phyloP scores from a whole-genome alignment of 176 grass and related monocot species.

The Oryza meyeriana region DNA sequence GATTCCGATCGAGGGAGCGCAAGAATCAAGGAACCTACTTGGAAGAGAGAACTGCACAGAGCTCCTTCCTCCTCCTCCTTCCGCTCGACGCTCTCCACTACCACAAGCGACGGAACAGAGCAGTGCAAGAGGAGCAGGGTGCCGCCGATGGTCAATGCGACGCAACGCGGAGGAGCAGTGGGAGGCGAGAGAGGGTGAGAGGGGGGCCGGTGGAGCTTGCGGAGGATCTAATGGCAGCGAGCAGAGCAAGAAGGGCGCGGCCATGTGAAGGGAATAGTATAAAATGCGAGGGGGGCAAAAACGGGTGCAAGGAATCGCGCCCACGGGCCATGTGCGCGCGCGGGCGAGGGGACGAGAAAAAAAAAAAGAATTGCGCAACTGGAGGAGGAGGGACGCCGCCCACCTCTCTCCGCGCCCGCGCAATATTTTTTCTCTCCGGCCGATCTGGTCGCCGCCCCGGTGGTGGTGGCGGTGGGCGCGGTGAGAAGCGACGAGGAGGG shows the following conservation, averaged over 20 bases:
- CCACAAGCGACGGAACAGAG: not conserved
- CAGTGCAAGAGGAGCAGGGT: not conserved
- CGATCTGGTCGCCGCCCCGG: slow-evolving; percentile 31
- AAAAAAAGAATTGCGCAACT: slow-evolving; percentile 6
- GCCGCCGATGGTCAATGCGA: slow-evolving; percentile 22
- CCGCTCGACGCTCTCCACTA: not conserved
- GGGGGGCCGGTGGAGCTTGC: slow-evolving; percentile 12
- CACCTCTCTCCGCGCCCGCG: not conserved
- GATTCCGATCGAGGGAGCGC: not conserved
- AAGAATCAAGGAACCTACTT: slow-evolving; percentile 27
- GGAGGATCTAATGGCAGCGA: slow-evolving; percentile 55
- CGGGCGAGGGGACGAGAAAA: not conserved
- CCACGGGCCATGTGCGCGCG: slow-evolving; percentile 55
- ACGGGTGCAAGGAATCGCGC: slow-evolving; percentile 49
- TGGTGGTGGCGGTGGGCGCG: slow-evolving; percentile 4
- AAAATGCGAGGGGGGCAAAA: slow-evolving; percentile 50
- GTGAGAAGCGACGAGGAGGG: slow-evolving; percentile 1
- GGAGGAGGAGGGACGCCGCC: not conserved
- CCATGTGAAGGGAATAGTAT: slow-evolving; percentile 71
- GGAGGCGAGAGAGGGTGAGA: not conserved
- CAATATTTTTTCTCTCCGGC: slow-evolving; percentile 20
- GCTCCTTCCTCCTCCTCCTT: not conserved
- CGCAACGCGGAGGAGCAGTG: not conserved
- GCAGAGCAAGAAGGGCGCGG: slow-evolving; percentile 37
- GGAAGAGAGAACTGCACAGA: not conserved